A percentile compares a stretch with the other conserved stretches of the same genome.
phyloP scores from a whole-genome alignment of 768 basidiomycete genomes.

The Leccinum pellstonianum region DNA sequence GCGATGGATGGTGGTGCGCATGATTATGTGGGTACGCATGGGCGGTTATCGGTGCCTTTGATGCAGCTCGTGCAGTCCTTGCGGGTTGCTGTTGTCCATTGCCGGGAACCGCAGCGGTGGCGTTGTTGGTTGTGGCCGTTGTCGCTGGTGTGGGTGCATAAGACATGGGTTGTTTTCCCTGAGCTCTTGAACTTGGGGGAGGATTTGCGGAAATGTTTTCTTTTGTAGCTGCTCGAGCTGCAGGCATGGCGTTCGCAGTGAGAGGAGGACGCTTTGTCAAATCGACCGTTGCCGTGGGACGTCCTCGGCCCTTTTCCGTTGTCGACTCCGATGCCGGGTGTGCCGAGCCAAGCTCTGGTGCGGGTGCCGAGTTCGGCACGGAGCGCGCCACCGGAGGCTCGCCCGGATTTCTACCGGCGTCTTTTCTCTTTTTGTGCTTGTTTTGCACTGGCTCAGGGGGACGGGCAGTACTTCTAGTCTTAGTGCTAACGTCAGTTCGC shows the following conservation, averaged over 20 bases:
- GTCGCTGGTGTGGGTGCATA: constrained; percentile 40
- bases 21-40: constrained; percentile 52
- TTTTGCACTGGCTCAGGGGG: constrained; percentile 24
- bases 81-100: constrained; percentile 35
- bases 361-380: constrained; percentile 30
- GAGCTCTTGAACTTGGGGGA: constrained; percentile 77
- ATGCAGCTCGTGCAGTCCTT: constrained; percentile 48
- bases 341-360: constrained; percentile 24
- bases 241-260: constrained; percentile 43
- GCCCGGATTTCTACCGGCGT: constrained; percentile 23
- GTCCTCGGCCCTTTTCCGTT: constrained; percentile 33
- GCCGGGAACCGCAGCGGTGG: constrained; percentile 29
- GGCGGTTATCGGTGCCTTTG: constrained; percentile 56
- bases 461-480: constrained; percentile 29
- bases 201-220: constrained; percentile 38
- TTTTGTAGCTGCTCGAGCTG: constrained; percentile 40
- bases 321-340: constrained; percentile 33
- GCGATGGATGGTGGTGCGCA: constrained; percentile 53
- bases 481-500: constrained; percentile 23
- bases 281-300: constrained; percentile 34
- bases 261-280: constrained; percentile 41
- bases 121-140: constrained; percentile 34
- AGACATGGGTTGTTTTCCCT: constrained; percentile 91
- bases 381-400: constrained; percentile 25
- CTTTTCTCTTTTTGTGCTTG: constrained; percentile 50